phyloP scores from a whole-genome alignment of 2,329 filamentous ascomycete species.

The Microcyclospora pomicola region DNA sequence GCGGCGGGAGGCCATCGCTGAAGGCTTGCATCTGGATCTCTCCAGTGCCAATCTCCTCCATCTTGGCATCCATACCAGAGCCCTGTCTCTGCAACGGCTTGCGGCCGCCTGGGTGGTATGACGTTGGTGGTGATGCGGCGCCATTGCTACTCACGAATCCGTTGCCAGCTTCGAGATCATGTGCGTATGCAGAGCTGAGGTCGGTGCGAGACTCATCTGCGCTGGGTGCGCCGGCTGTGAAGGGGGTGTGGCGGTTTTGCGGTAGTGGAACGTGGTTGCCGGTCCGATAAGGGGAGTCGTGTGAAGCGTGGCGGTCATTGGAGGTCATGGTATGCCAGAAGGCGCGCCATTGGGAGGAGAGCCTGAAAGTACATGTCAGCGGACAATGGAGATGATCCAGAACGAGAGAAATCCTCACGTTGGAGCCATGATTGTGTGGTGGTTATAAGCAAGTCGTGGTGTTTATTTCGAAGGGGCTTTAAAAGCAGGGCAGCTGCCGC shows the following conservation, averaged over 20 bases:
- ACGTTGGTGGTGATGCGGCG: slow-evolving; percentile 47
- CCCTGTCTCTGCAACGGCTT: slow-evolving; percentile 51
- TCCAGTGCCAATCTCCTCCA: slow-evolving; percentile 57
- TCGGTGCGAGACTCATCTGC: slow-evolving; percentile 81
- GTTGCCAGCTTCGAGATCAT: slow-evolving; percentile 50
- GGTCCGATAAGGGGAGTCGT: slow-evolving; percentile 84
- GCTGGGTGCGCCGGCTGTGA: slow-evolving; percentile 74
- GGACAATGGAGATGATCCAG: slow-evolving; percentile 2
- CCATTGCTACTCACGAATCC: slow-evolving; percentile 46
- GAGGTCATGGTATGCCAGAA: slow-evolving; percentile 84
- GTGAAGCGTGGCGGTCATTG: slow-evolving; percentile 71
- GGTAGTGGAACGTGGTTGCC: slow-evolving; percentile 80
- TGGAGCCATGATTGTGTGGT: slow-evolving; percentile 9
- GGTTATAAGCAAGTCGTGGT: slow-evolving; percentile 1
- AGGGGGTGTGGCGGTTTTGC: slow-evolving; percentile 64
- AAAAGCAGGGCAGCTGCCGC: no score
- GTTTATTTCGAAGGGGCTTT: no score
- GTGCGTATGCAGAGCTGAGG: slow-evolving; percentile 62
- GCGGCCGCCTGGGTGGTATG: slow-evolving; percentile 82
- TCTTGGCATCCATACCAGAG: slow-evolving; percentile 33
- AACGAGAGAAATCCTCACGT: slow-evolving; percentile 3
- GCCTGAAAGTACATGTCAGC: slow-evolving; percentile 6
- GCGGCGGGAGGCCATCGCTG: slow-evolving; percentile 75
- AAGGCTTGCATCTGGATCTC: slow-evolving; percentile 98
- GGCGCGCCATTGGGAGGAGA: slow-evolving; percentile 63